phyloP scores from a whole-genome alignment of 2,329 filamentous ascomycete species.

The Rutstroemia sydowiana region DNA sequence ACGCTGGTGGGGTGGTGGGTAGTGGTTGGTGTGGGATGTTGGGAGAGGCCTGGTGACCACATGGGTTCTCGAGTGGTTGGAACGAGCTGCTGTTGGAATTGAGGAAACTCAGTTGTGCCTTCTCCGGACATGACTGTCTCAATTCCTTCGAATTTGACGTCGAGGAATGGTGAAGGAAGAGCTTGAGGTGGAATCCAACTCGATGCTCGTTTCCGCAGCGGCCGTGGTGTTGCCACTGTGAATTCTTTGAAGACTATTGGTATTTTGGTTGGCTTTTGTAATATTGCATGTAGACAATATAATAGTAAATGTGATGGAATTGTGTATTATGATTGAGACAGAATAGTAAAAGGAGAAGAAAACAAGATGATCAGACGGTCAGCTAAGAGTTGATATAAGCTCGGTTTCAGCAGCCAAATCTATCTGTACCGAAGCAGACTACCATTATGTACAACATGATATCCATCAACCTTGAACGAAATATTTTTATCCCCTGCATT shows the following conservation, averaged over 20 bases:
- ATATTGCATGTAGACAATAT: background rate
- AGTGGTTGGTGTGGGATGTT: conserved; percentile 2
- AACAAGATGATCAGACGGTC: background rate
- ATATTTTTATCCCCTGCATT: background rate
- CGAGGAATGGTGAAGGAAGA: background rate
- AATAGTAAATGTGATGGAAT: background rate
- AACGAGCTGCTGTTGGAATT: background rate
- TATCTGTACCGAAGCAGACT: background rate
- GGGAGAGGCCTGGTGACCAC: conserved; percentile 5
- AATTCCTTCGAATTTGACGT: background rate
- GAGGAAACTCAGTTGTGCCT: background rate
- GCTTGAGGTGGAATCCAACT: background rate
- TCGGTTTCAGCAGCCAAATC: conserved; percentile 2
- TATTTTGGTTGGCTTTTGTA: background rate
- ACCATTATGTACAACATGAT: conserved; percentile 3
- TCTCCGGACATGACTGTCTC: background rate
- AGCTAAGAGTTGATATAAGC: conserved; percentile 5
- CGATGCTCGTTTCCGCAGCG: background rate
- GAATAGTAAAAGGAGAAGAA: background rate
- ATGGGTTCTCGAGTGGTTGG: background rate
- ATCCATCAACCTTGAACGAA: background rate
- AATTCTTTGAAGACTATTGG: too few species aligned
- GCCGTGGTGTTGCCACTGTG: background rate
- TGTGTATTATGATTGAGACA: background rate
- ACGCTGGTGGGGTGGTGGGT: background rate